phyloP scores from a whole-genome alignment of 805 yeast species.

The Ogataea pignaliae region DNA sequence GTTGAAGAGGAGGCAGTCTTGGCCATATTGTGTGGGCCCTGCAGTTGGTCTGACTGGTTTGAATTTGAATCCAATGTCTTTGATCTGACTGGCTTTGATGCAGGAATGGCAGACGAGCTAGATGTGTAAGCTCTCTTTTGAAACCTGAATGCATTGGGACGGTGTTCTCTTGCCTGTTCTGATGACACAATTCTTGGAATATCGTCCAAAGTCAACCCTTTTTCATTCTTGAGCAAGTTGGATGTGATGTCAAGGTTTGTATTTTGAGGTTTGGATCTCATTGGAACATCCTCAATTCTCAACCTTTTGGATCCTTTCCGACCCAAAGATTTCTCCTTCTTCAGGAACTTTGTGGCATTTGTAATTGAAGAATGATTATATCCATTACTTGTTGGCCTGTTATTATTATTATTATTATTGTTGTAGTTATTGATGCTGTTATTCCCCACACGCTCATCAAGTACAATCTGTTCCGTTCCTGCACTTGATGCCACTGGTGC shows the following conservation, averaged over 20 bases:
- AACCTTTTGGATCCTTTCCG: slow-evolving; percentile 27
- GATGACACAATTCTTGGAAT: slow-evolving; percentile 96
- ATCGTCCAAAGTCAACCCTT: slow-evolving; percentile 87
- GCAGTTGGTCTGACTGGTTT: background rate
- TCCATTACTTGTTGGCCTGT: background rate
- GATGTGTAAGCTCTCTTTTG: slow-evolving; percentile 42
- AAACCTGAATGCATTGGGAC: slow-evolving; percentile 89
- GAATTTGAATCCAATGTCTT: slow-evolving; percentile 10
- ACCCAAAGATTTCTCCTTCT: slow-evolving; percentile 20
- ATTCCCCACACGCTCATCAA: background rate
- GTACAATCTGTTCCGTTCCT: slow-evolving; percentile 22
- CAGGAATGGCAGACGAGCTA: slow-evolving; percentile 34
- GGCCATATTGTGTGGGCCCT: background rate
- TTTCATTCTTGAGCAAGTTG: slow-evolving; percentile 70
- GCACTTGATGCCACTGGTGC: slow-evolving; percentile 49
- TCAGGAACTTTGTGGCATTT: slow-evolving; percentile 17
- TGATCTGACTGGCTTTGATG: slow-evolving; percentile 26
- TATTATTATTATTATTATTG: slow-evolving; percentile 9
- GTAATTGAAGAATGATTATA: slow-evolving; percentile 3
- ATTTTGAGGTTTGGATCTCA: slow-evolving; percentile 18
- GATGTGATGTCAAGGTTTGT: slow-evolving; percentile 55
- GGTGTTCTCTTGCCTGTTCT: slow-evolving; percentile 88
- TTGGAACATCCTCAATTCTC: slow-evolving; percentile 27
- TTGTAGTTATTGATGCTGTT: no score
- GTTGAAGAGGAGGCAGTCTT: background rate